A percentile compares a stretch with the other conserved stretches of the same genome.
These are phyloP conservation scores for Pseudonitzschia pungens DNA, from an alignment of 108 stramenopile genomes.

Conservation along the genomic window DNA sequence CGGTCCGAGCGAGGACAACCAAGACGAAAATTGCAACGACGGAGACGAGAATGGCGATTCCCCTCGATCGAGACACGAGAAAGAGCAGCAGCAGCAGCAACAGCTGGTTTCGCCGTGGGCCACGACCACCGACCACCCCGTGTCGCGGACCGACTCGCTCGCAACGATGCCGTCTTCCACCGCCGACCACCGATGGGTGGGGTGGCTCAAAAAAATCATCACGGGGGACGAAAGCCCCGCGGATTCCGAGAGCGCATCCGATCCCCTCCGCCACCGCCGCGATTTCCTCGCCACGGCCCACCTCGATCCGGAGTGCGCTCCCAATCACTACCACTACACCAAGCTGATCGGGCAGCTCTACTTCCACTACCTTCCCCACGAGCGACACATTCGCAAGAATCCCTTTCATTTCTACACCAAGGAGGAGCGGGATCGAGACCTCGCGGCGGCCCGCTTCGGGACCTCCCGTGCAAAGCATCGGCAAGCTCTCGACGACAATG, in stretches of 20 bases:
- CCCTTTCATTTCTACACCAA: conserved; percentile 1
- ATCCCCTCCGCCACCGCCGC: neutral
- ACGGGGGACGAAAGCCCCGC: neutral
- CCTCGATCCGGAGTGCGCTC: conserved; percentile 19
- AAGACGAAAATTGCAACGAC: too few species aligned
- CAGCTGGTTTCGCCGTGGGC: neutral
- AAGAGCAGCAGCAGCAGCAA: neutral
- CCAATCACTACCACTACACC: conserved; percentile 28
- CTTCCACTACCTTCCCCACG: conserved; percentile 20
- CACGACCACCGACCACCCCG: neutral
- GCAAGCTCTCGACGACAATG: neutral
- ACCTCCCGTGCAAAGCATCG: neutral
- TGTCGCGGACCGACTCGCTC: too few species aligned
- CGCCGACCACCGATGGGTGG: neutral
- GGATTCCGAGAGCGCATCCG: neutral
- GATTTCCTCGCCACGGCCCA: conserved; percentile 24
- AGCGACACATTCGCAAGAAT: neutral
- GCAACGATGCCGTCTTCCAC: neutral
- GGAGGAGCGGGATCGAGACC: neutral
- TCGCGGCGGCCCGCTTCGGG: neutral
- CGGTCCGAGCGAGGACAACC: neutral
- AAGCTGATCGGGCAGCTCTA: conserved; percentile 25
- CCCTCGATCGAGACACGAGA: neutral
- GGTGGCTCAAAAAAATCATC: conserved; percentile 10
- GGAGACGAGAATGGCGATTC: too few species aligned